Evolutionary conservation across 371 early-diverging fungal genomes (phyloP), one percentile per base, ranked within the genome.

Genomic region (Dichotomocladium elegans): DNA sequence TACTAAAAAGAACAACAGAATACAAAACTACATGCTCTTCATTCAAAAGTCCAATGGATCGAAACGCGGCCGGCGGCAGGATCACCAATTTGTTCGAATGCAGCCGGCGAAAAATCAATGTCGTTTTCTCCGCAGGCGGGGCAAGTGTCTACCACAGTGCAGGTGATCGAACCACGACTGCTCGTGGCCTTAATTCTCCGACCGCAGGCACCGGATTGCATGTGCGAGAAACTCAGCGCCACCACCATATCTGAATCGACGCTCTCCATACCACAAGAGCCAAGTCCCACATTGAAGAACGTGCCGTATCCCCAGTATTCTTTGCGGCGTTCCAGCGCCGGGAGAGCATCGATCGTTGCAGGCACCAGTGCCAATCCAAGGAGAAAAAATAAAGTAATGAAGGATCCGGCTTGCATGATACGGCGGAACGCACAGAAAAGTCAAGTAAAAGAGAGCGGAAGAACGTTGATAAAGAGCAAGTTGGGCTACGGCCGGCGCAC

Each of bases 121-220:
- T 60, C 65, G 6, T 67, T 71, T 7, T 40, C 26, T 3, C 15
- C 41, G 50, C 82, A 82, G 2, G 33, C 53, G 3, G 74, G 76
- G 53, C 82, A 82, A 0, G 74, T 72, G 52, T 82, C 82, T 12
- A 72, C 68, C 15, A 80, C 57, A 1, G 41, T 70, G 27, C 70
- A 74, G 12, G 62, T 68, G 30, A 77, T 72, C 3, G 51, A 46
- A 1, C 70, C 71, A n/a, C 51, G 42, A 3, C 52, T 56, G 12
- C 65, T 64, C 10, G 49, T 62, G 19, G 68, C 52, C 11, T 41
- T 67, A 25, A 76, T 72, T 5, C 28, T 33, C 60, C 73, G 69
- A 30, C 75, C 75, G 45, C 85, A 85, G n/a, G 67, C 57, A 24
- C 62, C 53, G 10, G 47, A 47, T 9, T 27, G 19, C 64, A 74